Percentiles rank a stretch among this genome's conserved stretches.
phyloP scores from a whole-genome alignment of 2,329 filamentous ascomycete genomes.

The Cladosporium sp. region DNA sequence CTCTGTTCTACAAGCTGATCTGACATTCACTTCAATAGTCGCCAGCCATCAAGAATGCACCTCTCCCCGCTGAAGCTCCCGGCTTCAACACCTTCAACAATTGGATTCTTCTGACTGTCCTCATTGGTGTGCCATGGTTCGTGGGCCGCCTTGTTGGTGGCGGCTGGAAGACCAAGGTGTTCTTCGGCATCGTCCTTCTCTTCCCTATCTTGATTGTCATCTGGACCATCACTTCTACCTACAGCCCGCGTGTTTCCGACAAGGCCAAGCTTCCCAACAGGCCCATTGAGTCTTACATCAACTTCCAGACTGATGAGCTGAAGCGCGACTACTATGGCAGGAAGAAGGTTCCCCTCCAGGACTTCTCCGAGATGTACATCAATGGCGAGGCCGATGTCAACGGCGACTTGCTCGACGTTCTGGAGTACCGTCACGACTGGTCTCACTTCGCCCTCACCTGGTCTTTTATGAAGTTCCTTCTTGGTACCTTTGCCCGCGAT shows the following conservation, averaged over 20 bases:
- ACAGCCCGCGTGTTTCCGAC: constrained; percentile 87
- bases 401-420: constrained; percentile 79
- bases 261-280: constrained; percentile 83
- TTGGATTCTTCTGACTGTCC: constrained; percentile 64
- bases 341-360: constrained; percentile 84
- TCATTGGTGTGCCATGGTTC: constrained; percentile 72
- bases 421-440: constrained; percentile 98
- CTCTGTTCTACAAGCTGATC: background rate
- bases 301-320: constrained; percentile 64
- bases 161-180: constrained; percentile 80
- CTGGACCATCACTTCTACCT: constrained; percentile 75
- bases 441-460: constrained; percentile 88
- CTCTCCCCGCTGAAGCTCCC: constrained; percentile 83
- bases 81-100: constrained; percentile 74
- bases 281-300: constrained; percentile 85
- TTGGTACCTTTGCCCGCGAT: constrained; percentile 83
- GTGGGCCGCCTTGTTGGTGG: constrained; percentile 79
- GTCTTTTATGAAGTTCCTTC: constrained; percentile 80
- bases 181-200: constrained; percentile 75
- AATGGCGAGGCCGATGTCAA: constrained; percentile 94
- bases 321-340: constrained; percentile 67
- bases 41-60: constrained; percentile 43
- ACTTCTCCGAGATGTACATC: constrained; percentile 98
- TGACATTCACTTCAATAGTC: background rate
- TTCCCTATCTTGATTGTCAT: constrained; percentile 76